phyloP scores from a whole-genome alignment of 768 basidiomycete genomes.

The Dentipellis fragilis region DNA sequence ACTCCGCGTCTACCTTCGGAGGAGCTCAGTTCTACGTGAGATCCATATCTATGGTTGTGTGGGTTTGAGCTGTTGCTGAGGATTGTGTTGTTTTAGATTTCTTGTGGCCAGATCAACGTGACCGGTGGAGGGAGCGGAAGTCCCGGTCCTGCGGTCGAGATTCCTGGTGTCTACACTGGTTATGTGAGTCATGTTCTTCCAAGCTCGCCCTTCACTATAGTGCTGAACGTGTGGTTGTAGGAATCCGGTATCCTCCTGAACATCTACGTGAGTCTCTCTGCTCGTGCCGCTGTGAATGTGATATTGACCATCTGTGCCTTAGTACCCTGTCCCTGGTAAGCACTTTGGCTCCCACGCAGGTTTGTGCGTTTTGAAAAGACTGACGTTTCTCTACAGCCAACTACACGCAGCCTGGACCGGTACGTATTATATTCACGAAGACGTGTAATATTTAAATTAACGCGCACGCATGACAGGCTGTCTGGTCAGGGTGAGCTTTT shows the following conservation, averaged over 20 bases:
- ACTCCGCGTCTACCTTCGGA: conserved; percentile 28
- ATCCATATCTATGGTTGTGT: not conserved
- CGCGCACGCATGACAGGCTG: not conserved
- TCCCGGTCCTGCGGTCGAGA: conserved; percentile 33
- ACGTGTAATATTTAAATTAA: too few species aligned
- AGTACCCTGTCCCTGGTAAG: not conserved
- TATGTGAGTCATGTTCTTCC: not conserved
- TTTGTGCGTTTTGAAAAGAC: not conserved
- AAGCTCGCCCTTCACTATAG: not conserved
- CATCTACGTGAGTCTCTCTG: conserved; percentile 18
- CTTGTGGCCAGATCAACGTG: conserved; percentile 38
- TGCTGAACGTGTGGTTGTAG: not conserved
- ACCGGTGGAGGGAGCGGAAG: conserved; percentile 33
- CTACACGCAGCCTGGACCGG: conserved; percentile 3
- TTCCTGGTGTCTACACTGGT: conserved; percentile 35
- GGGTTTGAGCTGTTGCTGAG: not conserved
- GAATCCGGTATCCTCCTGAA: conserved; percentile 25
- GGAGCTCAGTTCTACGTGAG: conserved; percentile 31
- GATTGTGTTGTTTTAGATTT: conserved; percentile 15
- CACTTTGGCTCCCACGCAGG: too few species aligned
- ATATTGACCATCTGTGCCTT: not conserved
- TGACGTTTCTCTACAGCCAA: not conserved
- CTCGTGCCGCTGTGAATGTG: not conserved
- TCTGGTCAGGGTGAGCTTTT: not conserved
- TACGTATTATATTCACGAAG: not conserved